These are phyloP conservation scores for Phytophthora syringae DNA, from an alignment of 352 stramenopile species.

Conservation along the genomic window DNA sequence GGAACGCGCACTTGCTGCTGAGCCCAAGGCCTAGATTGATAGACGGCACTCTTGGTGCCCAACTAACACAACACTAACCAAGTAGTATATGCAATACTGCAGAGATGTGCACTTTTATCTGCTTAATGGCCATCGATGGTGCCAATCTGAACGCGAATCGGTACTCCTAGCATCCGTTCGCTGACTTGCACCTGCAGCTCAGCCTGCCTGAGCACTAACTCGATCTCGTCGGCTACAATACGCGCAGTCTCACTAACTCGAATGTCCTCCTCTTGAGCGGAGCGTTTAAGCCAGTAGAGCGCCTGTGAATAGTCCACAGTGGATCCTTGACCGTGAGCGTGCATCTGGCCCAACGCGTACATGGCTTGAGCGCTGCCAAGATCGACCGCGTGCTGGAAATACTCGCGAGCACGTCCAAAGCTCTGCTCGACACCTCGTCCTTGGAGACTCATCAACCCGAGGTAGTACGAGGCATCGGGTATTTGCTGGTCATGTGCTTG, in stretches of 20 bases:
- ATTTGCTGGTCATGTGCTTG: slow-evolving; percentile 31
- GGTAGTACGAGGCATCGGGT: slow-evolving; percentile 60
- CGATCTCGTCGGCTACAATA: slow-evolving; percentile 43
- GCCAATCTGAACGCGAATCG: slow-evolving; percentile 50
- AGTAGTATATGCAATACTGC: too few species aligned
- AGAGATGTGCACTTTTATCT: too few species aligned
- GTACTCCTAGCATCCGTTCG: slow-evolving; percentile 51
- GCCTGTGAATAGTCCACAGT: slow-evolving; percentile 57
- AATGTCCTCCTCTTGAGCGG: slow-evolving; percentile 35
- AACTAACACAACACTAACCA: slow-evolving; percentile 5
- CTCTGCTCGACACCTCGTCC: slow-evolving; percentile 55
- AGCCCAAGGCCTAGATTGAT: slow-evolving; percentile 40
- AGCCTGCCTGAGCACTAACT: slow-evolving; percentile 44
- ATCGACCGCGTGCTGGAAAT: slow-evolving; percentile 52
- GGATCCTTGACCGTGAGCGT: slow-evolving; percentile 42
- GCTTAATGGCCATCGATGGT: slow-evolving; percentile 35
- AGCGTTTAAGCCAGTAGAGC: slow-evolving; percentile 53
- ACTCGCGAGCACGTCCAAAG: slow-evolving; percentile 33
- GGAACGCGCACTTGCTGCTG: slow-evolving; percentile 76
- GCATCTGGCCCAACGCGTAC: slow-evolving; percentile 58
- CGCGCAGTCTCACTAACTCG: slow-evolving; percentile 34
- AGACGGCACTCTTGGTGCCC: slow-evolving; percentile 8
- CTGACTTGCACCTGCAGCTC: slow-evolving; percentile 48
- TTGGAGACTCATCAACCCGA: slow-evolving; percentile 52
- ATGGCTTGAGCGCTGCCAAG: slow-evolving; percentile 52